phyloP scores from a whole-genome alignment of 2,329 filamentous ascomycete genomes.

The Colletotrichum spinosum region DNA sequence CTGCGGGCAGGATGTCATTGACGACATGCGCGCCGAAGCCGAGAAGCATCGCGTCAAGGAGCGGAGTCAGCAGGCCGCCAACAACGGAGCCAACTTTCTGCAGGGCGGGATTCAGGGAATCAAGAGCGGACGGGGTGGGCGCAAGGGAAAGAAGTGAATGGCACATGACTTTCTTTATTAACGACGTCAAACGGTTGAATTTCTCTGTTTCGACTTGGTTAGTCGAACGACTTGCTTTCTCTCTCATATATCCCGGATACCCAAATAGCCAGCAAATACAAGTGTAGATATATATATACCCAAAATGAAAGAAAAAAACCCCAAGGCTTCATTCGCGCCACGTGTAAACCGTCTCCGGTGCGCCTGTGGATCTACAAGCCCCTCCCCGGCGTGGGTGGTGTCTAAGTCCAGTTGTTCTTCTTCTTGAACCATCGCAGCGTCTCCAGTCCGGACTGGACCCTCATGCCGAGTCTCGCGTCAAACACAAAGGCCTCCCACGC shows the following conservation, averaged over 20 bases:
- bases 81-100: conserved; percentile 47
- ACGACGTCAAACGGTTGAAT: background rate
- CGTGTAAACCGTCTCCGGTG: background rate
- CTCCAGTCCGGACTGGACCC: conserved; percentile 76
- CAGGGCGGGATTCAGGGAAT: conserved; percentile 44
- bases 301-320: background rate
- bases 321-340: background rate
- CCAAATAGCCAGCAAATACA: conserved; percentile 20
- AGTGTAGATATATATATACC: conserved; percentile 16
- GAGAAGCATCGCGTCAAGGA: conserved; percentile 66
- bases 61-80: conserved; percentile 48
- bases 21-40: conserved; percentile 66
- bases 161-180: background rate
- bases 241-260: conserved; percentile 24
- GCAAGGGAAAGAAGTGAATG: conserved; percentile 39
- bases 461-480: conserved; percentile 80
- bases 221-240: conserved; percentile 15
- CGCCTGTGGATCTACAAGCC: conserved; percentile 16
- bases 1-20: conserved; percentile 62
- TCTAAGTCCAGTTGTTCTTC: conserved; percentile 49
- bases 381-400: background rate
- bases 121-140: conserved; percentile 39
- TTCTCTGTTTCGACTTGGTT: background rate
- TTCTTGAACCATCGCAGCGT: conserved; percentile 68
- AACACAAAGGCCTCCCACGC: conserved; percentile 79